A percentile compares a stretch with the other conserved stretches of the same genome.
Conservation (phyloP, 139 green algal genomes). For the Micromonas commoda region DNA sequence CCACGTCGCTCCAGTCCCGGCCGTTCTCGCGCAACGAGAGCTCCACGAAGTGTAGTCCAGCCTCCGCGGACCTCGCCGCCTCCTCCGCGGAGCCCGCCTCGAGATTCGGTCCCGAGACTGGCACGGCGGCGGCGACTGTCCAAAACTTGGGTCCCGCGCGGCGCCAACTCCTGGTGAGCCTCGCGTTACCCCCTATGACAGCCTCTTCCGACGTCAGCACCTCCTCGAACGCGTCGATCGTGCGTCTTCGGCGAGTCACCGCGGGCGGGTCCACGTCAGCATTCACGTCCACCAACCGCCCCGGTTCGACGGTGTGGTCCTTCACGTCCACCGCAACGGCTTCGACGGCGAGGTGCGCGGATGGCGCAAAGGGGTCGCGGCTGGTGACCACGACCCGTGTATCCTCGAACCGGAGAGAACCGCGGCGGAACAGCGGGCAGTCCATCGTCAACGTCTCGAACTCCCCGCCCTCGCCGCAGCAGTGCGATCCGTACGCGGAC, state of each 20-base stretch:
- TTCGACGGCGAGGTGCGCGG: constrained; percentile 45
- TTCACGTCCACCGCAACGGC: constrained; percentile 70
- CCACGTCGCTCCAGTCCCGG: not conserved
- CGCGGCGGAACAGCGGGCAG: constrained; percentile 69
- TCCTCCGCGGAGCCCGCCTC: not conserved
- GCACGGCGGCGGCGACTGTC: too few species aligned
- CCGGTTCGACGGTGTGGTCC: not conserved
- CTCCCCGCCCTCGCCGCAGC: constrained; percentile 95
- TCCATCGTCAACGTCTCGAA: constrained; percentile 93
- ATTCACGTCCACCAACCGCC: too few species aligned
- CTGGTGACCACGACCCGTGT: constrained; percentile 40
- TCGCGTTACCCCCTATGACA: too few species aligned
- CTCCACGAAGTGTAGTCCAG: not conserved
- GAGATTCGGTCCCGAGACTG: not conserved
- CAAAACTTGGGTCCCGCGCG: too few species aligned
- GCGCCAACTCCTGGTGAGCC: too few species aligned
- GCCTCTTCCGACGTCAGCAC: too few species aligned
- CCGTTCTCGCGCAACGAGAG: not conserved
- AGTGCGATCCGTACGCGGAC: constrained; percentile 68
- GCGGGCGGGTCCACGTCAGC: too few species aligned
- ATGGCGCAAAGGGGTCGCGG: constrained; percentile 18
- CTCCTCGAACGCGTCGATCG: too few species aligned
- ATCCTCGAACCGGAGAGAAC: constrained; percentile 49
- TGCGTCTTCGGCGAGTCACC: too few species aligned
- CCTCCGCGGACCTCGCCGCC: not conserved